phyloP scores from a whole-genome alignment of 2,329 filamentous ascomycete genomes.

The Dactylonectria estremocensis region DNA sequence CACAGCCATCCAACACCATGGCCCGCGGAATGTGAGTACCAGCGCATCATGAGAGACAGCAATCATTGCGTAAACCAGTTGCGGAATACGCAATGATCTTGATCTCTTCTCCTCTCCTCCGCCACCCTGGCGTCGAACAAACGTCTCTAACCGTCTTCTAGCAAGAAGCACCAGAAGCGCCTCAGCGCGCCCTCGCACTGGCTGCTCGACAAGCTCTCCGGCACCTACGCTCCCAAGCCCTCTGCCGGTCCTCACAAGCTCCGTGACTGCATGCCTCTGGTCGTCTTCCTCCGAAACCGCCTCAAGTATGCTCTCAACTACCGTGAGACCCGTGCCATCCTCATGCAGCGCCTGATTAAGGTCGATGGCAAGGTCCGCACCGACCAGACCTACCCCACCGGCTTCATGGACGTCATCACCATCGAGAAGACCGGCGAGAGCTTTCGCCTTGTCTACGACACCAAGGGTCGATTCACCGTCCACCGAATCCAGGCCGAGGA shows the following conservation, averaged over 20 bases:
- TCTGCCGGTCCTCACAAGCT: conserved; percentile 97
- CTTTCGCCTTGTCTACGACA: conserved; percentile 99
- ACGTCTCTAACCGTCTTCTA: conserved; percentile 60
- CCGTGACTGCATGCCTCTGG: conserved; percentile 97
- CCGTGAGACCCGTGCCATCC: conserved; percentile 96
- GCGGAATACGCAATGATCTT: conserved; percentile 28
- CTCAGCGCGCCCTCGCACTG: conserved; percentile 99
- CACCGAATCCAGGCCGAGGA: conserved; percentile 99
- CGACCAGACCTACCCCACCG: conserved; percentile 96
- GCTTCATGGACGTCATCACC: conserved; percentile 99
- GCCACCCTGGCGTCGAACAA: conserved; percentile 20
- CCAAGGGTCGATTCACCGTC: conserved; percentile 99
- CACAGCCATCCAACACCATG: conserved; percentile 68
- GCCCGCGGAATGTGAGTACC: conserved; percentile 74
- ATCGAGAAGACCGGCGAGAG: conserved; percentile 99
- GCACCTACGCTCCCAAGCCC: conserved; percentile 81
- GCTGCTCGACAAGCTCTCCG: conserved; percentile 99
- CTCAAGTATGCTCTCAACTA: conserved; percentile 99
- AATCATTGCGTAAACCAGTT: conserved; percentile 15
- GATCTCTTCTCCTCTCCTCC: conserved; percentile 19
- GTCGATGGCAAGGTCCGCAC: conserved; percentile 99
- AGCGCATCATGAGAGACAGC: conserved; percentile 17
- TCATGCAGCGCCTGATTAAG: conserved; percentile 99
- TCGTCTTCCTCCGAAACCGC: conserved; percentile 97
- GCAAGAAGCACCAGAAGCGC: conserved; percentile 99